Percentiles rank a stretch among this genome's conserved stretches.
Evolutionary conservation across 139 green algal species (phyloP).

Genomic region (Dunaliella sp.): DNA sequence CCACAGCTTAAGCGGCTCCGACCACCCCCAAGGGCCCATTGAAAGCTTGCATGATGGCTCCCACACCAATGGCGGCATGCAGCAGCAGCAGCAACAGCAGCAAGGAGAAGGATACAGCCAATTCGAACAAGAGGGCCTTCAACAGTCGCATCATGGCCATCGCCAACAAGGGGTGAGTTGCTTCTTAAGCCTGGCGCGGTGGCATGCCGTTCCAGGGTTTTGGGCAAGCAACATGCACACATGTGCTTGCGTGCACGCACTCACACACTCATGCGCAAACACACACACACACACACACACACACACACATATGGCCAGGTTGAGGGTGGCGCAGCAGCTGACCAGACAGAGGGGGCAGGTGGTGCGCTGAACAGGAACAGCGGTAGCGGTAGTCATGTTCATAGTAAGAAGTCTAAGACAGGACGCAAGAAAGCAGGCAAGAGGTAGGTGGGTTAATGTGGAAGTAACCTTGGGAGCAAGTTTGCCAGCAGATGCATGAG

Average conservation of each 20-base stretch:
- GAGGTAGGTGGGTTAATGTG: too few relatives aligned
- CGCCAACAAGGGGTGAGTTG: too few relatives aligned
- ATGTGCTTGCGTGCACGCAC: not conserved
- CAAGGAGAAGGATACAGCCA: not conserved
- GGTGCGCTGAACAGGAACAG: not conserved
- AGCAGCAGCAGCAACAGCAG: not conserved
- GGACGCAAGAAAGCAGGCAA: not conserved
- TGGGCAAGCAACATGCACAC: not conserved
- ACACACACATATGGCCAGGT: not conserved
- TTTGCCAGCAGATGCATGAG: too few relatives aligned
- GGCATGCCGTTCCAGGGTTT: not conserved
- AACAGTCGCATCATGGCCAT: too few relatives aligned
- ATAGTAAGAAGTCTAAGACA: not conserved
- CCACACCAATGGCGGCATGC: too few relatives aligned
- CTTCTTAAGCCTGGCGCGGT: too few relatives aligned
- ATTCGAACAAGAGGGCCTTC: too few relatives aligned
- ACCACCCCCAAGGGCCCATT: too few relatives aligned
- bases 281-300: not conserved
- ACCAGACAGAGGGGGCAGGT: not conserved
- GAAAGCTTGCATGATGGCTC: too few relatives aligned
- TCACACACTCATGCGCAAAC: not conserved
- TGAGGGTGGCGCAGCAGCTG: not conserved
- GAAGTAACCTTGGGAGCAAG: too few relatives aligned
- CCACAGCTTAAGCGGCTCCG: too few relatives aligned
- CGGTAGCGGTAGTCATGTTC: not conserved